Evolutionary conservation across 139 green algal species (phyloP), one percentile per base, ranked within the genome.

Genomic region (Edaphochlamys debaryana): DNA sequence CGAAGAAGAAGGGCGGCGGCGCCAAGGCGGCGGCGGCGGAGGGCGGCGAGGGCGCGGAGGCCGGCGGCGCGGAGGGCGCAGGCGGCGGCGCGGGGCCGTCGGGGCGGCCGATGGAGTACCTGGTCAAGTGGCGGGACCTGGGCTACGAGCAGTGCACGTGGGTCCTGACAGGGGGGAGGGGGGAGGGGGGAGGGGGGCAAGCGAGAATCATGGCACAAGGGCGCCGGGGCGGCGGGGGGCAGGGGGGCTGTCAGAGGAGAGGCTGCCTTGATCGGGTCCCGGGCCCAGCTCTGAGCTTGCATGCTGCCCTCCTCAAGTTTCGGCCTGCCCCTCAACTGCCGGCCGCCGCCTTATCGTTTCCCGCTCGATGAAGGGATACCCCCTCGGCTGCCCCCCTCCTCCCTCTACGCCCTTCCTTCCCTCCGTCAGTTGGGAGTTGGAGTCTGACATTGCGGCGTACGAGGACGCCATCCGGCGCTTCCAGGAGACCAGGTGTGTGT

Each of bases 91-190:
- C 6, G 17, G 52, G 66, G 6, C 29, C 58, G 34, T 32, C 20
- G 25, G 56, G 56, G 4, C 19, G 9, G 22, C 23, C 25, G 2
- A 63, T 79, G 56, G 48, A 94, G 87, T 92, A 88, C 82, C 82
- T 94, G 66, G 91, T 95, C 40, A 93, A 91, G 62, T 95, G 91
- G 91, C 54, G 79, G 77, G 86, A 89, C 29, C 81, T 93, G 81
- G 86, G 80, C 0, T 91, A 93, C 73, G 91, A 93, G 29, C 74
- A 89, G 48, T 89, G 85, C 85, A 89, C 60, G 85, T 89, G 77
- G 74, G 85, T 64, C 3, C 38, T 1, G 8, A 20, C 36, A 23
- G 69, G 69, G 41, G 40, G 41, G 42, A 3, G 30, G 69, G 25
- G 29, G 64, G 45, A 42, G 85, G 66, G 32, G 23, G 87, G 50